A percentile compares a stretch with the other conserved stretches of the same genome.
These are phyloP conservation scores for Syzygium oleosum DNA, from an alignment of 345 rosid genomes.

Conservation along the genomic window DNA sequence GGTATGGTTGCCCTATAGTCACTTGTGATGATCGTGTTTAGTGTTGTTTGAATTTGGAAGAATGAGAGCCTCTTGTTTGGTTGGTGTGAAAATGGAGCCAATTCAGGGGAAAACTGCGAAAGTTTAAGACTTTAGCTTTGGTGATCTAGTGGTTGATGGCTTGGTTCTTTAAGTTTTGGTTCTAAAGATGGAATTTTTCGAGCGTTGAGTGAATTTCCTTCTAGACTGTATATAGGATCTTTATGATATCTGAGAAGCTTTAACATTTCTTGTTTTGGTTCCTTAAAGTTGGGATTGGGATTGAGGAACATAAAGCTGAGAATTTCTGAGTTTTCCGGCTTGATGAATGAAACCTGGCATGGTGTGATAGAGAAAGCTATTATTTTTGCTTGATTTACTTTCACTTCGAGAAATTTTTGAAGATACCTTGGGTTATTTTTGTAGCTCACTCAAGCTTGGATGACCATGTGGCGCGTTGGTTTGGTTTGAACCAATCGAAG, in stretches of 20 bases:
- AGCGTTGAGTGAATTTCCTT: not conserved
- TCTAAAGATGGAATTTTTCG: not conserved
- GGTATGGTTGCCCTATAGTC: slow-evolving; percentile 25
- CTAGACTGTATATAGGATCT: not conserved
- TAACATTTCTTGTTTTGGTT: not conserved
- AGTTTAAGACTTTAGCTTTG: not conserved
- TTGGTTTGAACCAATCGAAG: slow-evolving; percentile 95
- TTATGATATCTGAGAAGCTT: not conserved
- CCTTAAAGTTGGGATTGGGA: not conserved
- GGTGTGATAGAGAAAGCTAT: not conserved
- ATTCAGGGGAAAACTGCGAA: not conserved
- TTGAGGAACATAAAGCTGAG: not conserved
- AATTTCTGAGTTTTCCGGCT: not conserved
- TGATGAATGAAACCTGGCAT: not conserved
- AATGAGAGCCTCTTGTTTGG: not conserved
- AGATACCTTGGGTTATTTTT: not conserved
- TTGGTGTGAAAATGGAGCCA: not conserved
- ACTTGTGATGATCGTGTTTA: not conserved
- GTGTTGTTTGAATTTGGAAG: not conserved
- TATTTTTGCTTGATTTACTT: not conserved
- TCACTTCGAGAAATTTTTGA: not conserved
- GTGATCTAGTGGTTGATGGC: not conserved
- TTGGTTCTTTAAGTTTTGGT: not conserved
- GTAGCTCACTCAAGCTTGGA: slow-evolving; percentile 96
- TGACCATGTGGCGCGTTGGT: slow-evolving; percentile 97